Base-by-base conservation (phyloP, 768 basidiomycete genomes). In the Artomyces pyxidatus region DNA sequence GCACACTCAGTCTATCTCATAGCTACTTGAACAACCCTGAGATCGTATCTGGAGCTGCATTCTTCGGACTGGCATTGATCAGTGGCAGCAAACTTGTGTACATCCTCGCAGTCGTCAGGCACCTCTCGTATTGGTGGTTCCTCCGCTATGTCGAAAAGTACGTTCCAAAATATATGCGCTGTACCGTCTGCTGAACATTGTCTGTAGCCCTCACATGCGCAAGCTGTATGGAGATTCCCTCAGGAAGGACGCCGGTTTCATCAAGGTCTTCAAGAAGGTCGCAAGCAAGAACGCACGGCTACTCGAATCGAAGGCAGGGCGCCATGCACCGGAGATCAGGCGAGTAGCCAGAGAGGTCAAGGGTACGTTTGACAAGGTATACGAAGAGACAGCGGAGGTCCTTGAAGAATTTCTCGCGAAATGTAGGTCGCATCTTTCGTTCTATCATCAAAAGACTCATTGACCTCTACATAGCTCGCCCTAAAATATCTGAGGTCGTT, bases 91-190 rank as follows among this genome's bases (percentile, higher is more conserved):
- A 92, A 62, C 78, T 93, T n/a, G 91, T 96, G 1, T 80, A 93
- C 39, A 65, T 78, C 4, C 75, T 96, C 6, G 93, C 94, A 9
- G 75, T 96, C 40, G 68, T 94, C 50, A 82, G 88, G 32, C 85
- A 93, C 55, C 68, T 97, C 11, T 82, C 85, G 10, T 91, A 95
- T 61, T 91, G 88, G 87, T 96, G 94, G 93, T 99, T 98, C 79
- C 74, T 99, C 42, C 81, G 78, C 57, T 77, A 68, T 46, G 93
- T 98, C 21, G 96, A 98, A 63, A 86, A 88, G 95, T 97, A 53
- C 51, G 88, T 71, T 14, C 26, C 42, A 9, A n/a, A n/a, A 12
- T 42, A 25, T 17, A 35, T 30, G 9, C 12, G 2, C 29, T 45
- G 23, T 12, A 21, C 26, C 44, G 37, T 43, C 17, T 26, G 25